Evolutionary conservation across 2,329 filamentous ascomycete species (phyloP).

Genomic region (Geoglossum cookeanum): DNA sequence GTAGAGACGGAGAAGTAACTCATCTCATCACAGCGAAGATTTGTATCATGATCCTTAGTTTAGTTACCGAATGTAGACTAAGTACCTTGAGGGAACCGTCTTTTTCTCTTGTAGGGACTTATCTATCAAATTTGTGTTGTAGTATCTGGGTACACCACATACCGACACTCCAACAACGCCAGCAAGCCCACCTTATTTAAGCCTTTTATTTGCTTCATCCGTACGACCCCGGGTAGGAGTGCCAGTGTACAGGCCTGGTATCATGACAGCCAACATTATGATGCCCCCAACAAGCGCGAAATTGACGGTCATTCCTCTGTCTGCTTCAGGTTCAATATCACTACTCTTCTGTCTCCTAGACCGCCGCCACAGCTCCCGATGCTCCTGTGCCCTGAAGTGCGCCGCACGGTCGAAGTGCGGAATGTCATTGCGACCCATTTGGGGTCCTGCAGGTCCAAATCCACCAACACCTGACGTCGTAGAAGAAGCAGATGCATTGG

Average conservation of each 20-base stretch:
- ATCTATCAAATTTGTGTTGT: not conserved
- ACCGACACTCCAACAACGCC: not conserved
- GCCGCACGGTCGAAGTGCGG: constrained; percentile 60
- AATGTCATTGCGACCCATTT: constrained; percentile 28
- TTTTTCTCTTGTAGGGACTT: not conserved
- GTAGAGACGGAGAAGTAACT: not conserved
- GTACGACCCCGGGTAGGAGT: not conserved
- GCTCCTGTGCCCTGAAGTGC: constrained; percentile 56
- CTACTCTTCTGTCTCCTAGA: constrained; percentile 17
- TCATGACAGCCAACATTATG: not conserved
- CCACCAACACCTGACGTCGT: constrained; percentile 6
- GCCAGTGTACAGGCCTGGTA: not conserved
- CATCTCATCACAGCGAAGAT: not conserved
- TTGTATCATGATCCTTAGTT: constrained; percentile 2
- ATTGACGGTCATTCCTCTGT: not conserved
- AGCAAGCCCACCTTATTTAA: not conserved
- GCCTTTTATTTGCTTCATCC: not conserved
- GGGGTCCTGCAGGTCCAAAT: constrained; percentile 3
- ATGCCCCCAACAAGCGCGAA: constrained; percentile 5
- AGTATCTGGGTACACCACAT: not conserved
- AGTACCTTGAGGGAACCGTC: not conserved
- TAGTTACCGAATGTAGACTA: constrained; percentile 1
- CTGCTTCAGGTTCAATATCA: not conserved
- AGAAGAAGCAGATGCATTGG: constrained; percentile 12
- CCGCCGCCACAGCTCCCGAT: constrained; percentile 35